These are phyloP conservation scores for Metarhizium album DNA, from an alignment of 2,329 filamentous ascomycete genomes.

Conservation along the genomic window DNA sequence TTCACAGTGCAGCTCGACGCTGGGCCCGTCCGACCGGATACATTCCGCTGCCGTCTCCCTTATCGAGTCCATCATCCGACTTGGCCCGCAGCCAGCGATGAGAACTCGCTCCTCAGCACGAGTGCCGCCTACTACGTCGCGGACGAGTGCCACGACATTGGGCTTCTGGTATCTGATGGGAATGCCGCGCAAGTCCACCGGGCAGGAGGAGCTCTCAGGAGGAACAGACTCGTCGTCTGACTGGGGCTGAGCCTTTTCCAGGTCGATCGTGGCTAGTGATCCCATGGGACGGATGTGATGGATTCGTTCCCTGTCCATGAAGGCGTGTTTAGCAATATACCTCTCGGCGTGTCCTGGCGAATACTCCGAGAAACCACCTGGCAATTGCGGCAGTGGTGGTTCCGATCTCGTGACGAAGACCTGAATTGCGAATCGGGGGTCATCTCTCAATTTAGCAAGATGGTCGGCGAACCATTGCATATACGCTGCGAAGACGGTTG, in stretches of 20 bases:
- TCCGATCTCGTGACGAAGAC: constrained; percentile 25
- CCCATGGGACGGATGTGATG: not conserved
- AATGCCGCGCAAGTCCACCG: constrained; percentile 8
- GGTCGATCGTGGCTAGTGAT: constrained; percentile 3
- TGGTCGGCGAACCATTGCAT: constrained; percentile 28
- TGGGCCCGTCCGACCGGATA: constrained; percentile 30
- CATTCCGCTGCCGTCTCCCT: constrained; percentile 28
- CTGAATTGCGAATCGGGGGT: constrained; percentile 19
- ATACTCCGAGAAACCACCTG: not conserved
- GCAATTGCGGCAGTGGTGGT: not conserved
- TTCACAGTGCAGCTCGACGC: constrained; percentile 38
- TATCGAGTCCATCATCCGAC: constrained; percentile 28
- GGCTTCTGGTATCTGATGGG: constrained; percentile 25
- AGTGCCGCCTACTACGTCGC: constrained; percentile 17
- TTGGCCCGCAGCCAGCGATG: constrained; percentile 37
- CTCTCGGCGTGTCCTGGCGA: not conserved
- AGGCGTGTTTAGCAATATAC: not conserved
- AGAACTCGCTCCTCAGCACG: constrained; percentile 23
- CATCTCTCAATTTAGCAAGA: constrained; percentile 19
- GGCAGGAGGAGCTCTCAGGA: not conserved
- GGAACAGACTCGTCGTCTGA: constrained; percentile 11
- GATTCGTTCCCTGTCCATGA: not conserved
- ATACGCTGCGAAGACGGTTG: constrained; percentile 16
- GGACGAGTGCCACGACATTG: constrained; percentile 25
- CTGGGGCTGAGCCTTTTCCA: constrained; percentile 9